Evolutionary conservation across 352 stramenopile species (phyloP).

Genomic region (Phytophthora syringae): DNA sequence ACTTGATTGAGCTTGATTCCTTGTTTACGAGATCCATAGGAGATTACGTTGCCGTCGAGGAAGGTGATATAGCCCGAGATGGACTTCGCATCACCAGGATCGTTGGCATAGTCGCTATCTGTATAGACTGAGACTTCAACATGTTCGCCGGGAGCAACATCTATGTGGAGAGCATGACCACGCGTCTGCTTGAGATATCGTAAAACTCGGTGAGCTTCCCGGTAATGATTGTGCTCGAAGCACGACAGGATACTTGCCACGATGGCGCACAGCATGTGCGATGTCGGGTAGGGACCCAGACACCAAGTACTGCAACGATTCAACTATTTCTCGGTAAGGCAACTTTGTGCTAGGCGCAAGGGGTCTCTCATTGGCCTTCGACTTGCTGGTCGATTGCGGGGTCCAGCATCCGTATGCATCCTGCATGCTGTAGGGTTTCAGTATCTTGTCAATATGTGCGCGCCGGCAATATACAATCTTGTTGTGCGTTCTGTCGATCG

Average conservation of each 20-base stretch:
- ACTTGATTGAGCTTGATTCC: slow-evolving; percentile 34
- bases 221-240: slow-evolving; percentile 7
- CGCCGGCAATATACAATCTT: slow-evolving; percentile 7
- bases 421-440: not conserved
- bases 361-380: not conserved
- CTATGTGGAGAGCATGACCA: slow-evolving; percentile 9
- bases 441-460: slow-evolving; percentile 6
- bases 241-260: slow-evolving; percentile 9
- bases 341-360: not conserved
- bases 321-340: slow-evolving; percentile 4
- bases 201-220: not conserved
- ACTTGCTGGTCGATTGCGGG: slow-evolving; percentile 4
- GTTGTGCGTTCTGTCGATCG: not conserved
- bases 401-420: slow-evolving; percentile 4
- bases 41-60: slow-evolving; percentile 29
- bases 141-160: not conserved
- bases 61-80: slow-evolving; percentile 33
- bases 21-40: slow-evolving; percentile 37
- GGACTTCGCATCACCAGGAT: slow-evolving; percentile 20
- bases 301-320: slow-evolving; percentile 9
- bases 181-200: slow-evolving; percentile 11
- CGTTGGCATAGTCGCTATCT: slow-evolving; percentile 38
- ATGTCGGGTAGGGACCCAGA: slow-evolving; percentile 21
- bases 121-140: slow-evolving; percentile 13
- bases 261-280: slow-evolving; percentile 15